Evolutionary conservation across 176 grass and related monocot genomes (phyloP).

Genomic region (Luzula sylvatica): DNA sequence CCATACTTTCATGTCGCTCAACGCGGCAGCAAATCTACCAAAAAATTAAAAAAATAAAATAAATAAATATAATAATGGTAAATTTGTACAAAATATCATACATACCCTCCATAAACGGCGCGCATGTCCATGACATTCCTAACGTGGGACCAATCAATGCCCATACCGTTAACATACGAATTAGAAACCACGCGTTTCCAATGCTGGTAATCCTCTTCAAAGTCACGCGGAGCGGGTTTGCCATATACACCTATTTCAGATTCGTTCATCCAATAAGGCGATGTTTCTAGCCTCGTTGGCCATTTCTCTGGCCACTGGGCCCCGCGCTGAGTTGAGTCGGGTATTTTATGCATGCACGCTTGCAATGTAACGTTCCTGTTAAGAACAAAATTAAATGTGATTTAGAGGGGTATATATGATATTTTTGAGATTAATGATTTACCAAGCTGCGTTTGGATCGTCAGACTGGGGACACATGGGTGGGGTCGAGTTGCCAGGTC

Average conservation of each 20-base stretch:
- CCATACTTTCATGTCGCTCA: conserved; percentile 56
- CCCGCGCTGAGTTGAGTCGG: conserved; percentile 35
- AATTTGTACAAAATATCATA: too few species aligned
- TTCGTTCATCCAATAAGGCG: conserved; percentile 63
- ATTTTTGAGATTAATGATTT: neutral
- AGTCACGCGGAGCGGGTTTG: conserved; percentile 74
- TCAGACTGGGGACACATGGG: conserved; percentile 63
- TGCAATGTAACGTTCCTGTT: conserved; percentile 81
- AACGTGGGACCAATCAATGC: conserved; percentile 66
- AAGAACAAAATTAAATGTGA: too few species aligned
- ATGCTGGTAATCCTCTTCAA: conserved; percentile 49
- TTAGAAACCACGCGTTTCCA: conserved; percentile 58
- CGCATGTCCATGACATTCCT: conserved; percentile 99
- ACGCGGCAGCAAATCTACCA: conserved; percentile 42
- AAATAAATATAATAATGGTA: neutral
- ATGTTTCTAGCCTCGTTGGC: conserved; percentile 44
- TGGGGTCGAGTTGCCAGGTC: conserved; percentile 27
- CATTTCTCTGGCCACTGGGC: conserved; percentile 60
- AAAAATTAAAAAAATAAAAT: conserved; percentile 1
- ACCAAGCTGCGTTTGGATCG: conserved; percentile 87
- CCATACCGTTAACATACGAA: conserved; percentile 71
- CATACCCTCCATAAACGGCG: conserved; percentile 80
- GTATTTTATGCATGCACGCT: conserved; percentile 78
- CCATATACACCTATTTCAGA: conserved; percentile 83
- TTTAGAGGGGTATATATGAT: too few species aligned